A percentile compares a stretch with the other conserved stretches of the same genome.
These are phyloP conservation scores for Ophioceras dolichostomum DNA, from an alignment of 2,329 filamentous ascomycete species.

Conservation along the genomic window DNA sequence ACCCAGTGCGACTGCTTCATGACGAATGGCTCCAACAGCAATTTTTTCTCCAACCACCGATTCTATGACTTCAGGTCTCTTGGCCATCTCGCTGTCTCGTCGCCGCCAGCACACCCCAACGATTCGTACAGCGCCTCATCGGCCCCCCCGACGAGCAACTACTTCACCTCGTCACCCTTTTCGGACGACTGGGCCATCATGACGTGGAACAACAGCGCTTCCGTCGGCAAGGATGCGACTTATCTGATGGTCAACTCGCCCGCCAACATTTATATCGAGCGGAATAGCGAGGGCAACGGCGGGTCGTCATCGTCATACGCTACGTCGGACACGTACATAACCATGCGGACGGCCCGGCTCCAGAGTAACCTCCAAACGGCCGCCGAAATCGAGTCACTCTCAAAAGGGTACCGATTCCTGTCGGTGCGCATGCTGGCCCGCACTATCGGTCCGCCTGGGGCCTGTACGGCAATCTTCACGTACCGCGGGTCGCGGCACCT, in stretches of 20 bases:
- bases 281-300: conserved; percentile 16
- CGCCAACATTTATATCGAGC: conserved; percentile 27
- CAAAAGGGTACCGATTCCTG: conserved; percentile 14
- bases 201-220: conserved; percentile 9
- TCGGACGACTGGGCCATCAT: conserved; percentile 17
- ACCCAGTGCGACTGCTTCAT: conserved; percentile 33
- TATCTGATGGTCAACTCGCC: conserved; percentile 23
- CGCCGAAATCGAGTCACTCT: conserved; percentile 17
- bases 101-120: no score
- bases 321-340: conserved; percentile 5
- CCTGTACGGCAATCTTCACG: conserved; percentile 21
- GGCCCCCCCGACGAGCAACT: conserved; percentile 23
- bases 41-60: conserved; percentile 30
- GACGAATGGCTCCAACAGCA: conserved; percentile 29
- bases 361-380: conserved; percentile 14
- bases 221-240: conserved; percentile 16
- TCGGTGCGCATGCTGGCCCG: conserved; percentile 20
- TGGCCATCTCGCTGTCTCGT: no score
- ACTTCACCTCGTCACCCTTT: conserved; percentile 20
- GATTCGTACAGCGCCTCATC: conserved; percentile 1
- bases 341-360: conserved; percentile 10
- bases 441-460: conserved; percentile 16
- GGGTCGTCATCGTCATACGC: conserved; percentile 3
- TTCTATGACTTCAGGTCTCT: conserved; percentile 39
- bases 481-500: conserved; percentile 15